Conservation (phyloP, 179 eudicot species). For the Nepenthes alata region DNA sequence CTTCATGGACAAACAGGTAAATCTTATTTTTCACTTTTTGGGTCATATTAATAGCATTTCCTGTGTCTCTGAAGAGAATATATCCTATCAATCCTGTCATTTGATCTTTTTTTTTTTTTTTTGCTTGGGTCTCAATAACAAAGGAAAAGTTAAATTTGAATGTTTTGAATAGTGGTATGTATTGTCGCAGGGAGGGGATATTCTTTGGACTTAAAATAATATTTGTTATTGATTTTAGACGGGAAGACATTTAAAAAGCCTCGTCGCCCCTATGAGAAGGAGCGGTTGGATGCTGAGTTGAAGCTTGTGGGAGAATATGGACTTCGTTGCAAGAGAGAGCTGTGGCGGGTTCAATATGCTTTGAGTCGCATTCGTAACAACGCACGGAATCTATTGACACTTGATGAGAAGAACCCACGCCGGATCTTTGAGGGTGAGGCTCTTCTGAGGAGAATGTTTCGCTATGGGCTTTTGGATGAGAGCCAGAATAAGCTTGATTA, state of each 20-base stretch:
- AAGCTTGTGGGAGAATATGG: slow-evolving; percentile 57
- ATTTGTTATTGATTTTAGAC: slow-evolving; percentile 1
- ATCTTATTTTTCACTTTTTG: too few species aligned
- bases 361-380: slow-evolving; percentile 42
- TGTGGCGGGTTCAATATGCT: slow-evolving; percentile 56
- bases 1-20: too few species aligned
- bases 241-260: slow-evolving; percentile 19
- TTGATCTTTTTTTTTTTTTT: neutral
- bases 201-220: neutral
- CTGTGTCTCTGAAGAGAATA: too few species aligned
- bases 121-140: neutral
- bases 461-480: slow-evolving; percentile 34
- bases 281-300: slow-evolving; percentile 49
- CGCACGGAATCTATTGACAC: slow-evolving; percentile 41
- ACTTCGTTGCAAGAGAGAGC: slow-evolving; percentile 44
- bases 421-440: slow-evolving; percentile 56
- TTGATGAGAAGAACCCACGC: slow-evolving; percentile 55
- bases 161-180: neutral
- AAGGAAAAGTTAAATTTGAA: neutral
- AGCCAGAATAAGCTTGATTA: slow-evolving; percentile 55
- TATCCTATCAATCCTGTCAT: neutral
- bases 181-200: neutral
- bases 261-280: slow-evolving; percentile 32
- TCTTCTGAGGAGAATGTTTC: slow-evolving; percentile 45
- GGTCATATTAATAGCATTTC: too few species aligned